These are phyloP conservation scores for Fusarium humuli DNA, from an alignment of 2,329 filamentous ascomycete species.

Conservation along the genomic window DNA sequence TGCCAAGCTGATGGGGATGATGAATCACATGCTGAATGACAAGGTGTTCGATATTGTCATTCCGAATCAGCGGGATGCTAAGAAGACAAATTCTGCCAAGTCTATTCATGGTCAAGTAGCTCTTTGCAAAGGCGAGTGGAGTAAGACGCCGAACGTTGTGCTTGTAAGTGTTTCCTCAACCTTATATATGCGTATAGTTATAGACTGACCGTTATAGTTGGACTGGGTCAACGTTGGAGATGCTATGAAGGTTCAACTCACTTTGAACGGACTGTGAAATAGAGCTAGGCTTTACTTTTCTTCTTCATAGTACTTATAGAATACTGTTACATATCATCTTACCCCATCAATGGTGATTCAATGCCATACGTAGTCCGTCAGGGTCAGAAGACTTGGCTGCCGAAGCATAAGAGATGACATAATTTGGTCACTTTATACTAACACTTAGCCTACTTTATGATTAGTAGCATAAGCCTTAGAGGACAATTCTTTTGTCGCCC, in stretches of 20 bases:
- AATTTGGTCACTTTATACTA: no score
- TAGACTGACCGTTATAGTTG: constrained; percentile 48
- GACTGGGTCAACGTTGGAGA: constrained; percentile 58
- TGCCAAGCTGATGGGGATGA: constrained; percentile 44
- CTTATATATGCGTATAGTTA: not conserved
- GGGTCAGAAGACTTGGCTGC: no score
- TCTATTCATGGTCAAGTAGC: constrained; percentile 46
- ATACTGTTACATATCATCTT: not conserved
- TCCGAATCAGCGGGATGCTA: constrained; percentile 48
- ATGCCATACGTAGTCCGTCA: no score
- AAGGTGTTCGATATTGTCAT: constrained; percentile 47
- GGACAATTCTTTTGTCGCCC: no score
- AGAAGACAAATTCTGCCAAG: constrained; percentile 51
- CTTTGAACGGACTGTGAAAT: constrained; percentile 53
- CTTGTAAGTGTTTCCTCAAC: constrained; percentile 41
- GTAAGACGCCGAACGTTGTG: constrained; percentile 45
- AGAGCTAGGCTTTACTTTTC: not conserved
- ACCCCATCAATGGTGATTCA: not conserved
- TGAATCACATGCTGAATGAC: constrained; percentile 49
- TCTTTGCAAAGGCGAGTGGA: constrained; percentile 39
- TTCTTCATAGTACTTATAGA: not conserved
- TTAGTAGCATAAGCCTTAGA: no score
- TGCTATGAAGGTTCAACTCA: constrained; percentile 52
- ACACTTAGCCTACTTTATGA: no score
- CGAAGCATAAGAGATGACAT: no score